Evolutionary conservation across 495 filamentous ascomycete species (phyloP).

Genomic region (Aspergillus campestris): DNA sequence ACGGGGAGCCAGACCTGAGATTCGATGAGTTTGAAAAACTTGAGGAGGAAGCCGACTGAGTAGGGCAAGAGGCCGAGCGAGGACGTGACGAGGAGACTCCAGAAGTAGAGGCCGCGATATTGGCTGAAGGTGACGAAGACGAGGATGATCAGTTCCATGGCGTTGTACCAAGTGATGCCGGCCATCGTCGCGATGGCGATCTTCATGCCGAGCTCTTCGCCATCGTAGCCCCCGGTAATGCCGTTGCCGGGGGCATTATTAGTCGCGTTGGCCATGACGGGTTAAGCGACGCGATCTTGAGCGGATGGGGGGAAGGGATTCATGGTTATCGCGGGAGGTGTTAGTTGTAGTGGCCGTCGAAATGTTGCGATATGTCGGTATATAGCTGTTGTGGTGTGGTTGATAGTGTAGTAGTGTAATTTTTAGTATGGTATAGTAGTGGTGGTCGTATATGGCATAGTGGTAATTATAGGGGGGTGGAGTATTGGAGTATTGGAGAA

Average conservation of each 20-base stretch:
- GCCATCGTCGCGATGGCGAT: constrained; percentile 48
- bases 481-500: neutral
- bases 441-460: no score
- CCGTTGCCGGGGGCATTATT: constrained; percentile 26
- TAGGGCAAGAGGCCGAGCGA: constrained; percentile 50
- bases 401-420: no score
- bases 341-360: constrained; percentile 4
- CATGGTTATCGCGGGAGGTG: constrained; percentile 1
- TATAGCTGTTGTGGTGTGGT: no score
- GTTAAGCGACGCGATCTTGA: neutral
- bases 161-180: constrained; percentile 47
- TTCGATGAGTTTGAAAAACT: constrained; percentile 45
- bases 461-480: neutral
- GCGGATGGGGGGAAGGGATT: neutral
- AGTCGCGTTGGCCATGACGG: constrained; percentile 16
- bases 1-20: constrained; percentile 28
- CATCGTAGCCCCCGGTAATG: constrained; percentile 35
- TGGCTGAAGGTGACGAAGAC: constrained; percentile 48
- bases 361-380: no score
- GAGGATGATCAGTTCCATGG: constrained; percentile 46
- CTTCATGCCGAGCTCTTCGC: constrained; percentile 24
- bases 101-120: constrained; percentile 50
- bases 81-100: constrained; percentile 44
- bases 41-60: constrained; percentile 52
- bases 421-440: no score